Base-by-base conservation (phyloP, 176 grass and related monocot genomes). In the Triticum dicoccoides region DNA sequence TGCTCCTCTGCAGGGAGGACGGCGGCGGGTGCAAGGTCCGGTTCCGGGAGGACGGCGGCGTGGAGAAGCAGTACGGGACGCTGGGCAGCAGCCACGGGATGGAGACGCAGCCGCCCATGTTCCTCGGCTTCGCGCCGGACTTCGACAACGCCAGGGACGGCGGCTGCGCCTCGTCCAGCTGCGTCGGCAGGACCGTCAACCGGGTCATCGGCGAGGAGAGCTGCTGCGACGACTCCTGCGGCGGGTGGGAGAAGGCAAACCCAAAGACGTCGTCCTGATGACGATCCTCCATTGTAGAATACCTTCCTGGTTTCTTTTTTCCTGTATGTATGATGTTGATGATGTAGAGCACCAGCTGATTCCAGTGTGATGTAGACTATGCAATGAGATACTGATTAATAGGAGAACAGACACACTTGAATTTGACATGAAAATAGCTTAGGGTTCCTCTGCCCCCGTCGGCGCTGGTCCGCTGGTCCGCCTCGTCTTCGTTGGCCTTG, bases 71-170 rank as follows among this genome's bases (percentile, higher is more conserved):
- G 85, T 91, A 91, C 84, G 84, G 74, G 45, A n/a, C 72, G 12
- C 12, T 25, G 15, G 33, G 32, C 14, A 38, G 4, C 65, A 47
- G 13, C 23, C 49, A 17, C 37, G 39, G 5, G 17, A 6, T 1
- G 4, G 58, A 65, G 41, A 6, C 77, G 78, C 88, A 82, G 89
- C 89, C 89, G 76, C 81, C 85, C 17, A 24, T 87, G 0, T 91
- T 91, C 89, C 83, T 91, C 81, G 89, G 89, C 1, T 91, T 91
- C 51, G 89, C 80, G 81, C 89, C 89, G 62, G 89, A 91, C 80
- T 91, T 91, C 85, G 81, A 91, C 85, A 91, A 91, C 49, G 89
- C 89, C 89, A 76, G 81, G 85, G 85, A 84, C 85, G 77, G 81
- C 69, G 85, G 1, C 2, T 91, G 89, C 77, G 29, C 81, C 1